Base-by-base conservation (phyloP, 2,329 filamentous ascomycete species). In the Fusarium pininemorale region DNA sequence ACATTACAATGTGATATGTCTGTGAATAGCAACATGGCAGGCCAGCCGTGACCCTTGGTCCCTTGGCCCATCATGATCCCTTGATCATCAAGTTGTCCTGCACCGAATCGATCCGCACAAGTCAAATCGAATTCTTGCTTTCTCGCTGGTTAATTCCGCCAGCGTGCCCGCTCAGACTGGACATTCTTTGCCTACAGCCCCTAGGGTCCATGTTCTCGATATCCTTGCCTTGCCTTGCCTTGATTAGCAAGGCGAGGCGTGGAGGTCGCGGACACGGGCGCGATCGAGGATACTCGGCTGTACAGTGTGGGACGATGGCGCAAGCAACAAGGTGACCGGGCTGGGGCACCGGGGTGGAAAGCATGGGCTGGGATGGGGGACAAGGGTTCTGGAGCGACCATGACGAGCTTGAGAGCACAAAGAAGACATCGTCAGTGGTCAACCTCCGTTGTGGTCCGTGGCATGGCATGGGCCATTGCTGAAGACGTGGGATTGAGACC, bases 241-340 rank as follows among this genome's bases (percentile, higher is more conserved):
- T 60, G 74, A 74, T 75, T 61, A 75, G 75, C 66, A 78, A 75
- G 72, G 68, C 67, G 67, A 77, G 75, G 69, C 75, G 66, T 79
- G 75, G 75, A 79, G 75, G 57, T 70, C 58, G 74, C 69, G 69
- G 73, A 77, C 74, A 75, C 64, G 74, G 75, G 62, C 75, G 66
- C 74, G 68, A 78, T 78, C 72, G 73, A 73, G 72, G 64, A 66
- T 76, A 75, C 73, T 78, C 77, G 75, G 77, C 75, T 77, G 73
- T 77, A 77, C 77, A 78, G 75, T 78, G 77, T 79, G 77, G 77
- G 77, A 79, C 77, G 75, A 79, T 78, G 77, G 77, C 77, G 77
- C 77, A 77, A 78, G 77, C 73, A 67, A 61, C 68, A 66, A 76
- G 69, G 72, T 70, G 74, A 75, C 75, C 59, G 68, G 74, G 66